Evolutionary conservation across 805 yeast species (phyloP), one percentile per base, ranked within the genome.

Genomic region (Sugiyamaella floridensis): DNA sequence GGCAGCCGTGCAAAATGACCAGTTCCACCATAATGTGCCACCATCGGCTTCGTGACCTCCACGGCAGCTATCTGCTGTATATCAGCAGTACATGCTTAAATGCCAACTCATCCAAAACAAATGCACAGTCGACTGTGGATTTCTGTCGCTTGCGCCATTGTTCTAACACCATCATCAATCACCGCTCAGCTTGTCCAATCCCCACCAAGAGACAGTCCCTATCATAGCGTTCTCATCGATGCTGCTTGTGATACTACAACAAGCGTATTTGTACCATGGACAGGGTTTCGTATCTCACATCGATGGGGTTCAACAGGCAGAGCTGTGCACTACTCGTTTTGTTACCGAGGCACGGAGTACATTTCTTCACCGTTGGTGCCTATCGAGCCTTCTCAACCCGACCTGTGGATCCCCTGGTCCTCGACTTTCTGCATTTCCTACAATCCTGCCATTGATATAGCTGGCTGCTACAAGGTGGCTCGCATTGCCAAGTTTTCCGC

Each of bases 391-490:
- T 10, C 18, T 19, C 2, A 43, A 15, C 9, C 14, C 10, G 11
- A 16, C 12, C 46, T 9, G 15, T 53, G 55, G 55, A 40, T 53
- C 16, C 44, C 40, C 42, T 57, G 60, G 60, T 22, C 16, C 22
- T 14, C 53, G 11, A 37, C 20, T 22, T 55, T 57, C 46, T 57
- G 60, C 44, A 43, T 55, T 10, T 34, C 28, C 4, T n/a, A 41
- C 47, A 26, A 44, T 22, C 41, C 43, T 10, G 20, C 40, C 18
- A 32, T 22, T 12, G 50, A 41, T 12, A 40, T 59, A 20, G 45
- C 32, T 10, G 63, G 69, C 3, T 80, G 85, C 53, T 81, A 74
- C 60, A 81, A 80, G 57, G 59, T 82, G 56, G 86, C 76, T 67
- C 71, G 86, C 60, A 67, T 83, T 43, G 74, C 76, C 56, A 74